phyloP scores from a whole-genome alignment of 495 filamentous ascomycete species.

The Wilcoxina mikolae region DNA sequence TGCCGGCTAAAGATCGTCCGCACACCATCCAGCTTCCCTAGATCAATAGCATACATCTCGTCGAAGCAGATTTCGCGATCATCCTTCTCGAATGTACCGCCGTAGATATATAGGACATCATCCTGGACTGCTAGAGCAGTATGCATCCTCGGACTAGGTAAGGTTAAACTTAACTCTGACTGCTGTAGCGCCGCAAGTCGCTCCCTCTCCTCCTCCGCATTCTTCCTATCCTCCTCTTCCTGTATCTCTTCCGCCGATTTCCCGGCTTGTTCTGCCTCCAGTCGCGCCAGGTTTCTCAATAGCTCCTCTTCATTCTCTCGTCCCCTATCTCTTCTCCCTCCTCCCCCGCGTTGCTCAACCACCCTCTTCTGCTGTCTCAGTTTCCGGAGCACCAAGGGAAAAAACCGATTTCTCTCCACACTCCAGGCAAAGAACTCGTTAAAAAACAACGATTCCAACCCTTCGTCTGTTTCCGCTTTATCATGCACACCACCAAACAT shows the following conservation, averaged over 20 bases:
- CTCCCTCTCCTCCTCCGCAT: conserved; percentile 39
- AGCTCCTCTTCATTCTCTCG: conserved; percentile 84
- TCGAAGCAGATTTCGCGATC: conserved; percentile 90
- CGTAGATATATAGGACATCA: conserved; percentile 82
- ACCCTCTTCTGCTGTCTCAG: conserved; percentile 43
- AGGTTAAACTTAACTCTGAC: conserved; percentile 45
- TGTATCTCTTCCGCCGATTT: conserved; percentile 40
- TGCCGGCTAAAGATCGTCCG: conserved; percentile 53
- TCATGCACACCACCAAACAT: conserved; percentile 91
- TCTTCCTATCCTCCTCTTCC: conserved; percentile 31
- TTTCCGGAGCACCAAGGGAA: conserved; percentile 62
- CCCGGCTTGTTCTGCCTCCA: conserved; percentile 58
- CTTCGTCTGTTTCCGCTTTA: conserved; percentile 84
- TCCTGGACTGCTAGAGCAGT: conserved; percentile 78
- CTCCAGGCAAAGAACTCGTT: conserved; percentile 81
- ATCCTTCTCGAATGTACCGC: conserved; percentile 86
- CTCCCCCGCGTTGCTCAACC: conserved; percentile 29
- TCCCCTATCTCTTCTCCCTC: conserved; percentile 51
- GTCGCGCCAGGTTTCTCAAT: conserved; percentile 61
- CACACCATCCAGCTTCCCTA: conserved; percentile 82
- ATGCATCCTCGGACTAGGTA: conserved; percentile 82
- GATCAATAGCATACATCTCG: conserved; percentile 79
- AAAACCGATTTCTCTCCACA: conserved; percentile 85
- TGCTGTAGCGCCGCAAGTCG: conserved; percentile 41
- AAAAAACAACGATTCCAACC: conserved; percentile 92